Evolutionary conservation across 2,329 filamentous ascomycete species (phyloP), one percentile per base, ranked within the genome.

Genomic region (Emericellopsis cladophorae): DNA sequence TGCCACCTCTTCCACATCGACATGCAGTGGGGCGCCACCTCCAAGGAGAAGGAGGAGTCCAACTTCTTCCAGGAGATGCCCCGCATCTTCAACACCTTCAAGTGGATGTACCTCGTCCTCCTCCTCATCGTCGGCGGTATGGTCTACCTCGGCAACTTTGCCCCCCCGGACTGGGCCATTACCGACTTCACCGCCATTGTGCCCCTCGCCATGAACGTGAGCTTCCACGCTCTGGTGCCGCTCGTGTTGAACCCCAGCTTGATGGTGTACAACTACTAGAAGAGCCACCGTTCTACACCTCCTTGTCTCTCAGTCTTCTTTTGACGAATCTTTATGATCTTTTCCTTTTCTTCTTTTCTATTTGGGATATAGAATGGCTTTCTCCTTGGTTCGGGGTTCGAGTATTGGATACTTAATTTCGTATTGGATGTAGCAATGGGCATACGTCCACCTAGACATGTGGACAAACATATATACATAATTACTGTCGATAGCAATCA

Each of bases 221-320:
- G 14, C 18, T 32, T 37, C 18, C 40, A 42, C 21, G 73, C 79
- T 51, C 55, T 74, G 33, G 55, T 79, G 44, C 76, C 76, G 9
- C 67, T 81, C 38, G 65, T 66, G 42, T 57, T 81, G 45, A 81
- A 81, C 49, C 77, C 77, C 16, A 74, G 72, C 39, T 53, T 81
- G 59, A 80, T 81, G 75, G 36, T 51, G 14, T 52, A 49, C 40
- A 51, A 49, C 36, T 52, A 51, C 24, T 50, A 42, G 26, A 29
- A 9, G 26, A 29, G 26, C 5, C 18, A 21, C 18, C 18, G 5
- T 21, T 21, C 18, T 21, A 29, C 26, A 36, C n/a, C 12, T 21
- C 5, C 16, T 36, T 7, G 12, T 36, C 9, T 36, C 11, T 36
- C 14, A 22, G 34, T 5, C 22, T 23, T 36, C 34, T 22, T 36